Percentiles rank a stretch among this genome's conserved stretches.
Evolutionary conservation across 495 filamentous ascomycete genomes (phyloP).

Genomic region (Astrothelium subdiscretum): DNA sequence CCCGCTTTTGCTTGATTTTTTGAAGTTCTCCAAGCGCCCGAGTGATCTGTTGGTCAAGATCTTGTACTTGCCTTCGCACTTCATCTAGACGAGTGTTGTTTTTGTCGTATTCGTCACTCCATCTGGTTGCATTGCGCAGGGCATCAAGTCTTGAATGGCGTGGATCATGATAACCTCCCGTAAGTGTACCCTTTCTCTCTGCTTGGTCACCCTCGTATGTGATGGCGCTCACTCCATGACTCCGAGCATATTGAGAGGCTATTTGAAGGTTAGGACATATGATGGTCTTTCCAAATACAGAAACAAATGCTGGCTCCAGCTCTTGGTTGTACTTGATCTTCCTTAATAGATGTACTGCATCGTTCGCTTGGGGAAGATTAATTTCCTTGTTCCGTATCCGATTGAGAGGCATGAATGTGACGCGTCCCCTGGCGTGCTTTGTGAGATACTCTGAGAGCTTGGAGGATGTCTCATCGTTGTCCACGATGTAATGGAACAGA

Average conservation of each 20-base stretch:
- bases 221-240: constrained; percentile 81
- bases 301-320: constrained; percentile 77
- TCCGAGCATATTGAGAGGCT: constrained; percentile 78
- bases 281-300: constrained; percentile 92
- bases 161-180: constrained; percentile 82
- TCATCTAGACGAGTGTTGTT: constrained; percentile 46
- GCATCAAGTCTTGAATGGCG: constrained; percentile 73
- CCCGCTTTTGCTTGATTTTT: constrained; percentile 67
- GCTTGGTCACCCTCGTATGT: constrained; percentile 88
- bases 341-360: constrained; percentile 74
- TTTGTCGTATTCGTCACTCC: constrained; percentile 61
- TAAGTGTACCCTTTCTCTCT: constrained; percentile 88
- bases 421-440: constrained; percentile 67
- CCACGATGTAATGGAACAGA: constrained; percentile 93
- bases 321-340: constrained; percentile 69
- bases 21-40: constrained; percentile 65
- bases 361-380: constrained; percentile 73
- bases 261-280: constrained; percentile 82
- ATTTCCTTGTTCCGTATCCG: constrained; percentile 52
- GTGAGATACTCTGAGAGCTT: constrained; percentile 68
- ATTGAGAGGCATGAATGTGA: constrained; percentile 92
- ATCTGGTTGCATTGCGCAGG: constrained; percentile 61
- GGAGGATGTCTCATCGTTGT: constrained; percentile 80
- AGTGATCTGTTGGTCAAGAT: constrained; percentile 78
- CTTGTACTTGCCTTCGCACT: constrained; percentile 56